These are phyloP conservation scores for Beauveria sp. DNA, from an alignment of 2,329 filamentous ascomycete genomes.

Conservation along the genomic window DNA sequence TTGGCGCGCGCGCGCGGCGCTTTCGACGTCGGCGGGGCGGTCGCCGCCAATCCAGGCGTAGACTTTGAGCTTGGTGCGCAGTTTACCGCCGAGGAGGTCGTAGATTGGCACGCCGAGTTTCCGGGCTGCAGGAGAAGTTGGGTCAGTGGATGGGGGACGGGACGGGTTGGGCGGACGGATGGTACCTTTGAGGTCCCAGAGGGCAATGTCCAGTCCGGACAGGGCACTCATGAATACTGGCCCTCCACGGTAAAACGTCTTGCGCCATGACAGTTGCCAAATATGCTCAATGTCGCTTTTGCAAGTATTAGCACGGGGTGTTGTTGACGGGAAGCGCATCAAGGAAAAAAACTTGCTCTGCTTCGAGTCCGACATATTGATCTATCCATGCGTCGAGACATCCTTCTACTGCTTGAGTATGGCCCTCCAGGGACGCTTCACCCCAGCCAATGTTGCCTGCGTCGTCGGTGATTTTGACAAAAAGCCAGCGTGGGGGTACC, in stretches of 20 bases:
- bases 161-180: too few species aligned
- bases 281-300: conserved; percentile 69
- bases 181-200: conserved; percentile 66
- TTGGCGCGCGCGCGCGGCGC: conserved; percentile 50
- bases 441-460: conserved; percentile 62
- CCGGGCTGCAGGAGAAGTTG: conserved; percentile 24
- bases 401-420: conserved; percentile 67
- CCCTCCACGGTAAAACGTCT: conserved; percentile 68
- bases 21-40: conserved; percentile 57
- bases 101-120: conserved; percentile 59
- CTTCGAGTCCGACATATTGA: conserved; percentile 58
- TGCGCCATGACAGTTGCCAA: conserved; percentile 66
- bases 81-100: conserved; percentile 66
- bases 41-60: conserved; percentile 77
- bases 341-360: conserved; percentile 44
- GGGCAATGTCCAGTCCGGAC: conserved; percentile 68
- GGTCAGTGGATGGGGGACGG: too few species aligned
- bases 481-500: conserved; percentile 67
- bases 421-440: conserved; percentile 66
- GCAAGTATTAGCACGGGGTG: too few species aligned
- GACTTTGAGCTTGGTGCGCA: conserved; percentile 61
- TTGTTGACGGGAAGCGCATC: neutral
- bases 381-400: conserved; percentile 59
- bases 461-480: conserved; percentile 67
- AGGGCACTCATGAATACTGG: conserved; percentile 76